These are phyloP conservation scores for Musa itinerans DNA, from an alignment of 176 grass and related monocot genomes.

Conservation along the genomic window DNA sequence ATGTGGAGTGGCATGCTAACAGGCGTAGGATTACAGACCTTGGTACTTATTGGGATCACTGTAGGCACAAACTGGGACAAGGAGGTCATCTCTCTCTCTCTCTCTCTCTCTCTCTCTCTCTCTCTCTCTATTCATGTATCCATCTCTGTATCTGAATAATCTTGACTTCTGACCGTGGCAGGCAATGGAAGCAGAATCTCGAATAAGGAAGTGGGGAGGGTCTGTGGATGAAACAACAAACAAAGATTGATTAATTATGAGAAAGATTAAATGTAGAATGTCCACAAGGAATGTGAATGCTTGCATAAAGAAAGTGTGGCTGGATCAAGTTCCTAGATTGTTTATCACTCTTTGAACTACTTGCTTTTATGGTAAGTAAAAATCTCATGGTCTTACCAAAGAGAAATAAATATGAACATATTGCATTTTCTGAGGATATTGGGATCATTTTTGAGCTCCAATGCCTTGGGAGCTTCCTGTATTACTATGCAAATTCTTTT, in stretches of 20 bases:
- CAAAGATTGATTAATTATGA: neutral
- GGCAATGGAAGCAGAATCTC: conserved; percentile 38
- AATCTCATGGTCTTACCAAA: too few relatives aligned
- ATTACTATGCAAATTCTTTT: too few relatives aligned
- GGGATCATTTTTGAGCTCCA: too few relatives aligned
- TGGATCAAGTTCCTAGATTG: too few relatives aligned
- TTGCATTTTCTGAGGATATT: too few relatives aligned
- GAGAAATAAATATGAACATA: too few relatives aligned
- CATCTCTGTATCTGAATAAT: neutral
- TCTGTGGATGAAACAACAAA: neutral
- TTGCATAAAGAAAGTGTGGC: too few relatives aligned
- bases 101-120: conserved; percentile 4
- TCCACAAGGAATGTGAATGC: too few relatives aligned
- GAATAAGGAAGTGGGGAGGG: conserved; percentile 64
- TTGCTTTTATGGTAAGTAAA: too few relatives aligned
- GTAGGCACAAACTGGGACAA: conserved; percentile 56
- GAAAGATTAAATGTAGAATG: too few relatives aligned
- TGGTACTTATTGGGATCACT: conserved; percentile 51
- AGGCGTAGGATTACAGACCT: conserved; percentile 63
- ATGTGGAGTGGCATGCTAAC: conserved; percentile 91
- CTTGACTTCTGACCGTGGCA: conserved; percentile 8
- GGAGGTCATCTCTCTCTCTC: conserved; percentile 32
- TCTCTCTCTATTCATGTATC: neutral
- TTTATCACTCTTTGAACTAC: too few relatives aligned
- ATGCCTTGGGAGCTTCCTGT: too few relatives aligned